phyloP scores from a whole-genome alignment of 2,329 filamentous ascomycete species.

The Sordariomycetes sp. region DNA sequence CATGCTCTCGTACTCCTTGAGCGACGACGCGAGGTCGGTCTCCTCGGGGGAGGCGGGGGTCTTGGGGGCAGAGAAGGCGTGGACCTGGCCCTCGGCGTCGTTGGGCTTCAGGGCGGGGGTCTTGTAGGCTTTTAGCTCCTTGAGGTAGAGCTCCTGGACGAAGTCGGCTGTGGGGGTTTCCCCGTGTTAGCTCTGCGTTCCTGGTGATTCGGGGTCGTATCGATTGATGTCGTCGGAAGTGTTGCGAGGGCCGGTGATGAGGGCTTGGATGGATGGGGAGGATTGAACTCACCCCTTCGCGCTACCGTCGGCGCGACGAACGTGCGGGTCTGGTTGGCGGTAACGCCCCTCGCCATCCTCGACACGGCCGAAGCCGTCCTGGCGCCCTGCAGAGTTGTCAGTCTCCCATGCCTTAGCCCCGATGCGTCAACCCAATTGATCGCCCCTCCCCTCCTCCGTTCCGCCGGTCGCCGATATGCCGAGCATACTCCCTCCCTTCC shows the following conservation, averaged over 20 bases:
- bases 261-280: not conserved
- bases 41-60: constrained; percentile 86
- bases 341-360: constrained; percentile 4
- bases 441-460: not conserved
- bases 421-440: not conserved
- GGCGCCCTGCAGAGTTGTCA: constrained; percentile 4
- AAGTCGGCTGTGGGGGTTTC: constrained; percentile 62
- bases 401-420: not conserved
- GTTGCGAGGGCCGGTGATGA: not conserved
- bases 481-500: not conserved
- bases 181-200: constrained; percentile 4
- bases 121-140: constrained; percentile 95
- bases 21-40: constrained; percentile 78
- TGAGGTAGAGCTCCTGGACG: constrained; percentile 95
- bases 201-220: not conserved
- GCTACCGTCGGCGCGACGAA: constrained; percentile 52
- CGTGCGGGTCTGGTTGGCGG: constrained; percentile 37
- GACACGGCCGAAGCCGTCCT: constrained; percentile 4
- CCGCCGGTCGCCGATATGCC: not conserved
- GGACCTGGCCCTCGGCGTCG: constrained; percentile 84
- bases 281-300: constrained; percentile 42
- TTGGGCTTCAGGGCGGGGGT: constrained; percentile 68
- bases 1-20: constrained; percentile 92
- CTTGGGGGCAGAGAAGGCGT: constrained; percentile 73
- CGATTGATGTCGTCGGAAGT: not conserved